Conservation (phyloP, 257 asterid genomes). For the Salvia miltiorrhiza region DNA sequence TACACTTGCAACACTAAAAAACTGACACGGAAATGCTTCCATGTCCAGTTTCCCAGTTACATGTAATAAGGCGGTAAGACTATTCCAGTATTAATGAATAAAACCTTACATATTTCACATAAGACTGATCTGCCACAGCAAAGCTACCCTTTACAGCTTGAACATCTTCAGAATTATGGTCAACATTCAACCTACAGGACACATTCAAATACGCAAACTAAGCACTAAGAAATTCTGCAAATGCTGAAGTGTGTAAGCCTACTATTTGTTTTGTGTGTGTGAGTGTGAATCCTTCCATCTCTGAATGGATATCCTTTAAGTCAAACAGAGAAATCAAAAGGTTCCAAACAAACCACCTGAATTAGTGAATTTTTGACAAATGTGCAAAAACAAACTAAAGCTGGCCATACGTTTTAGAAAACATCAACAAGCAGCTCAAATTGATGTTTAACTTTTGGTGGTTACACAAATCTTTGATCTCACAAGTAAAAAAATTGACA, state of each 20-base stretch:
- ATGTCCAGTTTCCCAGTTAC: conserved; percentile 8
- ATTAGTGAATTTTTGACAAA: neutral
- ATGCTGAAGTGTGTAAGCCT: neutral
- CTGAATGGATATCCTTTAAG: conserved; percentile 15
- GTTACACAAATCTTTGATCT: conserved; percentile 4
- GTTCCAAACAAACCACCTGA: conserved; percentile 15
- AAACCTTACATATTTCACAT: conserved; percentile 63
- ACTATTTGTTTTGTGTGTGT: neutral
- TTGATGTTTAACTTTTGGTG: conserved; percentile 4
- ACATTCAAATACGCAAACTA: conserved; percentile 31
- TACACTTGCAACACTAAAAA: conserved; percentile 1
- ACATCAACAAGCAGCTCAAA: conserved; percentile 3
- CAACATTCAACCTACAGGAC: conserved; percentile 62
- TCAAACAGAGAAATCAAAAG: conserved; percentile 9
- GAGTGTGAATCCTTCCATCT: conserved; percentile 4
- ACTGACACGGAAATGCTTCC: conserved; percentile 10
- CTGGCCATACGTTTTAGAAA: conserved; percentile 12
- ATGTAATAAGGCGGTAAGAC: neutral
- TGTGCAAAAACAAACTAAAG: conserved; percentile 2
- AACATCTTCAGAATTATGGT: conserved; percentile 50
- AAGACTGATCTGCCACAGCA: conserved; percentile 55
- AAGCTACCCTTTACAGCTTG: conserved; percentile 55
- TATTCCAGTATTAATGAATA: conserved; percentile 13
- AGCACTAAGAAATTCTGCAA: conserved; percentile 23
- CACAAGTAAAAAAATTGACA: conserved; percentile 29